Base-by-base conservation (phyloP, 768 basidiomycete genomes). In the Rhizopogon roseolus region DNA sequence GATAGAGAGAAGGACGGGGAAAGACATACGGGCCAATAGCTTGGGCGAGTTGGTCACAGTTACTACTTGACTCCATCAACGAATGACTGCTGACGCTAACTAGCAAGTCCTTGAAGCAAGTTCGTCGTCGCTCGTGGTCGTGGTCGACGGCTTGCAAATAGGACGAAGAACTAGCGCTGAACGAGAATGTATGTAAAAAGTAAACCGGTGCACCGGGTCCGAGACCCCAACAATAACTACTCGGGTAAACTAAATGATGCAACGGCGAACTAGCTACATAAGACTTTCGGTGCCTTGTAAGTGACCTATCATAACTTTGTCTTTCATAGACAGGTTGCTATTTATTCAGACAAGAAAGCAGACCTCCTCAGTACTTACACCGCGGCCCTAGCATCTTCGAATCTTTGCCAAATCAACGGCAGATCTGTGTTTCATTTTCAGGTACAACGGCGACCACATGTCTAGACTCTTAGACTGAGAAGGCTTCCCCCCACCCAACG, bases 11-110 rank as follows among this genome's bases (percentile, higher is more conserved):
- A 53, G 17, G 45, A 46, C 19, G 17, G 52, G 46, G 41, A 55
- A n/a, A 56, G 46, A 63, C 67, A n/a, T 59, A 68, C 67, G 69
- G 69, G 52, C 69, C 67, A 65, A 46, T 34, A 19, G 45, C 45
- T 34, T 46, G 45, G 3, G 29, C 17, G 29, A 46, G 45, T 29
- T 46, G 45, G 13, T 46, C 45, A 19, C 45, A 13, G 29, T 32
- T 34, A 34, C 45, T 34, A 34, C 45, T 46, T 29, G 17, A 32
- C 17, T 46, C 45, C 45, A 46, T 46, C 4, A 32, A 32, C 7
- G 29, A 22, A 22, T 22, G 22, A 22, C 22, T 22, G 22, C 22
- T 22, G 22, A 22, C 22, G 22, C 17, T 4, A 17, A 45, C 9
- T 17, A 17, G 29, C 19, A n/a, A 22, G 4, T 34, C 8, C 29